Evolutionary conservation across 305 asterid genomes (phyloP).

Genomic region (Solanum hybrid): DNA sequence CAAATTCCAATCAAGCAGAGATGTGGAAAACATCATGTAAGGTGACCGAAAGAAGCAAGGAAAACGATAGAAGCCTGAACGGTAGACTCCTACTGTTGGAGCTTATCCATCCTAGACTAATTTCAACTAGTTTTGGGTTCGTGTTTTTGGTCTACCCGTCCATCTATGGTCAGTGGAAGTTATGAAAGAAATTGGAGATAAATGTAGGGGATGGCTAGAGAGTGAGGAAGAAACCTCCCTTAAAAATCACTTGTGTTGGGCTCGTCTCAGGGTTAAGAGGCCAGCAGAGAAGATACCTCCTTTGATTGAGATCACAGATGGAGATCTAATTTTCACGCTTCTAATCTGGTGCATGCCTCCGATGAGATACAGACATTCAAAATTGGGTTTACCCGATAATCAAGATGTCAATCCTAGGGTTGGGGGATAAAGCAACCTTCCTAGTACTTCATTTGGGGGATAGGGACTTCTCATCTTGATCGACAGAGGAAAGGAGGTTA

Average conservation of each 20-base stretch:
- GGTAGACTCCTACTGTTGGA: background rate
- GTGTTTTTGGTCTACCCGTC: background rate
- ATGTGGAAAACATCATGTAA: too few relatives aligned
- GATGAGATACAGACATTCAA: background rate
- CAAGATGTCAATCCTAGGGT: background rate
- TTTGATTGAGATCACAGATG: background rate
- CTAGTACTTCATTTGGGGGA: background rate
- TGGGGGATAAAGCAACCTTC: background rate
- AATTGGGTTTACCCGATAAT: background rate
- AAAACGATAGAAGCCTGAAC: background rate
- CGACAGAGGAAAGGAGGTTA: background rate
- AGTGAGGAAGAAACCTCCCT: background rate
- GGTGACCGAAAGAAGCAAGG: background rate
- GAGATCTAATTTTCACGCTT: background rate
- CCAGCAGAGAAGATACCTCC: background rate
- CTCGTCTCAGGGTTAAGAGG: background rate
- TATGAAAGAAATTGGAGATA: background rate
- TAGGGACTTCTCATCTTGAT: background rate
- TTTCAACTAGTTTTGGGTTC: background rate
- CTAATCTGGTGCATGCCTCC: background rate
- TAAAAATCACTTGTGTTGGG: background rate
- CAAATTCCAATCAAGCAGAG: background rate
- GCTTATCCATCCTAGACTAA: background rate
- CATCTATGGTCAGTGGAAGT: background rate
- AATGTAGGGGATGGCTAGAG: background rate